phyloP scores from a whole-genome alignment of 2,329 filamentous ascomycete genomes.

The Drechslerella dactyloides region DNA sequence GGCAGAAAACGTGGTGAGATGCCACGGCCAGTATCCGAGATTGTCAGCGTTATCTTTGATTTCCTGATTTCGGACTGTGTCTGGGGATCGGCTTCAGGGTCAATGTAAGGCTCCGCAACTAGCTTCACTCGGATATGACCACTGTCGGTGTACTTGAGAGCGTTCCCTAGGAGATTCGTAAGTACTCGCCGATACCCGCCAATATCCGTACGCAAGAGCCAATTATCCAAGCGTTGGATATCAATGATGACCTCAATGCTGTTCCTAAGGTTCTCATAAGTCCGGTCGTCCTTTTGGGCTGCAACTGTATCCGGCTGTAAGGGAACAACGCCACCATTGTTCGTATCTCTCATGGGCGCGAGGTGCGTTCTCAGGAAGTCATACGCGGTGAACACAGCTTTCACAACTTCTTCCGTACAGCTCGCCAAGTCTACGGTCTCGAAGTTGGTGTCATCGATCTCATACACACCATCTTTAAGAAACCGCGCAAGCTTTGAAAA shows the following conservation, averaged over 20 bases:
- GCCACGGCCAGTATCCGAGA: conserved; percentile 70
- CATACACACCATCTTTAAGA: conserved; percentile 30
- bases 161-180: conserved; percentile 70
- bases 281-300: conserved; percentile 15
- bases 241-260: conserved; percentile 63
- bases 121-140: conserved; percentile 63
- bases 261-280: conserved; percentile 48
- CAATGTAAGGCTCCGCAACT: conserved; percentile 52
- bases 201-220: conserved; percentile 65
- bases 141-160: conserved; percentile 67
- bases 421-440: conserved; percentile 58
- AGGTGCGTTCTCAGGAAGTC: conserved; percentile 56
- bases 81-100: conserved; percentile 12
- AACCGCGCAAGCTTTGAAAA: conserved; percentile 58
- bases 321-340: conserved; percentile 51
- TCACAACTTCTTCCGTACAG: conserved; percentile 62
- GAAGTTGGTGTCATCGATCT: conserved; percentile 51
- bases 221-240: conserved; percentile 62
- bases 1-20: conserved; percentile 70
- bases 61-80: conserved; percentile 27
- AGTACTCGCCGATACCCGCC: conserved; percentile 65
- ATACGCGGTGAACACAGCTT: conserved; percentile 62
- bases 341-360: conserved; percentile 23
- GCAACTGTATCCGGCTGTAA: conserved; percentile 23
- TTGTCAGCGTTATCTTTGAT: conserved; percentile 59